phyloP scores from a whole-genome alignment of 768 basidiomycete genomes.

The Rhizopogon roseolus region DNA sequence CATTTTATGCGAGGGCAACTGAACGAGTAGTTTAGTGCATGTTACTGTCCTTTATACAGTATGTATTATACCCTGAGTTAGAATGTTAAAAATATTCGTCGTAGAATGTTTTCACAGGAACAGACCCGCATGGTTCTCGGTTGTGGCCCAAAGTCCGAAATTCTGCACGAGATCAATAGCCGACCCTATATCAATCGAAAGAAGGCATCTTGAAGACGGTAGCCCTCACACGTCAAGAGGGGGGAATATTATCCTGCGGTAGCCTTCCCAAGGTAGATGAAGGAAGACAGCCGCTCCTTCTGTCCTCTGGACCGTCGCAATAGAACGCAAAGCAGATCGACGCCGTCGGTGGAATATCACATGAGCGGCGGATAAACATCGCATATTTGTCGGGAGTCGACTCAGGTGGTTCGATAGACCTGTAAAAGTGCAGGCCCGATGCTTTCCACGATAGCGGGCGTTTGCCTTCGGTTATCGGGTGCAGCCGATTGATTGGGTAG shows the following conservation, averaged over 20 bases:
- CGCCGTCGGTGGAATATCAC: neutral
- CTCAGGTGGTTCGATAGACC: neutral
- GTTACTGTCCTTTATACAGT: constrained; percentile 7
- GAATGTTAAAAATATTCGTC: constrained; percentile 5
- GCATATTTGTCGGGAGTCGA: neutral
- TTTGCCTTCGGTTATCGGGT: neutral
- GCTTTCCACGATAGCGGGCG: neutral
- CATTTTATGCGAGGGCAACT: constrained; percentile 9
- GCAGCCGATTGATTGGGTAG: neutral
- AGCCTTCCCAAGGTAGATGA: too few relatives aligned
- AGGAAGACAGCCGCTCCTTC: neutral
- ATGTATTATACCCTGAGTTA: neutral
- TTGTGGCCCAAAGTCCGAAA: neutral
- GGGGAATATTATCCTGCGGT: too few relatives aligned
- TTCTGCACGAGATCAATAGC: neutral
- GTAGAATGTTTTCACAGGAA: neutral
- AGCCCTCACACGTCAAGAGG: too few relatives aligned
- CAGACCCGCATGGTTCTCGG: neutral
- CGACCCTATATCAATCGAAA: neutral
- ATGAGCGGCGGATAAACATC: neutral
- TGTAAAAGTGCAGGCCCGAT: neutral
- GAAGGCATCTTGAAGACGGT: neutral
- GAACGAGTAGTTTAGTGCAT: neutral
- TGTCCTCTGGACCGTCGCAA: neutral
- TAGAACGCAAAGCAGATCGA: too few relatives aligned